Conservation (phyloP, 805 yeast genomes). For the Metschnikowia aberdeeniae region DNA sequence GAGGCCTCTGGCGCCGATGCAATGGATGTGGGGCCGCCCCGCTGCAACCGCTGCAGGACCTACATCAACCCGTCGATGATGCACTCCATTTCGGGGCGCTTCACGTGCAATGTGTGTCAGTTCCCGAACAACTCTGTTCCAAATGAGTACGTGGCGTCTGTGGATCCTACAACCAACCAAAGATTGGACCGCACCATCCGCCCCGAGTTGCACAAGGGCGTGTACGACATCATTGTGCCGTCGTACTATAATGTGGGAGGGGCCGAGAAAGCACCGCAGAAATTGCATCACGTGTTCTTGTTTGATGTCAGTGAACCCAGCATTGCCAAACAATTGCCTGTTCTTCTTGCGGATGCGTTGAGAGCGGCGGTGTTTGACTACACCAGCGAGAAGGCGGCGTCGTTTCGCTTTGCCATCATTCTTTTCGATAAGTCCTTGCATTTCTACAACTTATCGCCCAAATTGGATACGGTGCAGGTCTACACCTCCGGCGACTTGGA, state of each 20-base stretch:
- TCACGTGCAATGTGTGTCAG: slow-evolving; percentile 84
- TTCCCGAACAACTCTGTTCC: slow-evolving; percentile 66
- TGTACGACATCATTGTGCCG: slow-evolving; percentile 82
- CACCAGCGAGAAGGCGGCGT: slow-evolving; percentile 7
- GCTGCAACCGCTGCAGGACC: slow-evolving; percentile 90
- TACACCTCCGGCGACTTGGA: slow-evolving; percentile 64
- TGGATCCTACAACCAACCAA: slow-evolving; percentile 53
- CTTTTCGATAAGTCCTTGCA: slow-evolving; percentile 71
- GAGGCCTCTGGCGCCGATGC: slow-evolving; percentile 20
- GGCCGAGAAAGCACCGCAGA: slow-evolving; percentile 26
- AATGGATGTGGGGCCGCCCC: slow-evolving; percentile 60
- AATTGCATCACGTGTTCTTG: slow-evolving; percentile 67
- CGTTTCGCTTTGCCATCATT: slow-evolving; percentile 53
- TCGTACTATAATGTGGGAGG: slow-evolving; percentile 56
- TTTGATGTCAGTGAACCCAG: slow-evolving; percentile 66
- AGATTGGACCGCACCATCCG: slow-evolving; percentile 60
- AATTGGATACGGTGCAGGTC: slow-evolving; percentile 52
- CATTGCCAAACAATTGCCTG: slow-evolving; percentile 54
- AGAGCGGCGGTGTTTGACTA: slow-evolving; percentile 47
- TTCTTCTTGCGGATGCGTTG: slow-evolving; percentile 66
- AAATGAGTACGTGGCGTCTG: slow-evolving; percentile 57
- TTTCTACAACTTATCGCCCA: slow-evolving; percentile 64
- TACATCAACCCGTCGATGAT: slow-evolving; percentile 84
- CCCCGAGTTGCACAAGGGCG: slow-evolving; percentile 79
- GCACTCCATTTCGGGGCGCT: slow-evolving; percentile 55